Conservation (phyloP, 192 early-diverging fungal species). For the Diversispora epigaea region DNA sequence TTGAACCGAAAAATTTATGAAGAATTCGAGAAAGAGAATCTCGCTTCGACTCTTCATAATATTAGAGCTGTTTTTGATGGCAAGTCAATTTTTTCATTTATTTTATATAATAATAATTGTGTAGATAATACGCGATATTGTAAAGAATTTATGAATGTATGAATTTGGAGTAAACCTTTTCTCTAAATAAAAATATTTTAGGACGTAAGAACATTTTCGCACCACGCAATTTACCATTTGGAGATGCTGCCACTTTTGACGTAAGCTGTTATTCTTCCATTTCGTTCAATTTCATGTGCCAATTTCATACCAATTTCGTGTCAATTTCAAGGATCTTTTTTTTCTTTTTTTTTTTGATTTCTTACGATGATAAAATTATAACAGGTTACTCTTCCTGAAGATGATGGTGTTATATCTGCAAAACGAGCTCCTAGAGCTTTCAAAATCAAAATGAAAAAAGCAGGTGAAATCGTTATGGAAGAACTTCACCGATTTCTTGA, state of each 20-base stretch:
- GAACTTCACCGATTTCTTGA: slow-evolving; percentile 52
- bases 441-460: slow-evolving; percentile 62
- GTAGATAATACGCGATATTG: background rate
- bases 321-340: background rate
- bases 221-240: slow-evolving; percentile 52
- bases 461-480: slow-evolving; percentile 63
- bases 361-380: background rate
- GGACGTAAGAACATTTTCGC: slow-evolving; percentile 70
- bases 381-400: slow-evolving; percentile 43
- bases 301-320: background rate
- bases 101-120: background rate
- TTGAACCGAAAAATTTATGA: slow-evolving; percentile 70
- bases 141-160: background rate
- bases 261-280: slow-evolving; percentile 30
- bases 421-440: slow-evolving; percentile 54
- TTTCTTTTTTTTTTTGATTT: background rate
- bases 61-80: slow-evolving; percentile 79
- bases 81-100: background rate
- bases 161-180: background rate
- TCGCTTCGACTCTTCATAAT: slow-evolving; percentile 54
- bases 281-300: background rate
- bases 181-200: background rate
- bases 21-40: slow-evolving; percentile 53
- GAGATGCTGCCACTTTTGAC: slow-evolving; percentile 54
- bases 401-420: background rate